phyloP scores from a whole-genome alignment of 2,329 filamentous ascomycete genomes.

The Colletotrichum zoysiae region DNA sequence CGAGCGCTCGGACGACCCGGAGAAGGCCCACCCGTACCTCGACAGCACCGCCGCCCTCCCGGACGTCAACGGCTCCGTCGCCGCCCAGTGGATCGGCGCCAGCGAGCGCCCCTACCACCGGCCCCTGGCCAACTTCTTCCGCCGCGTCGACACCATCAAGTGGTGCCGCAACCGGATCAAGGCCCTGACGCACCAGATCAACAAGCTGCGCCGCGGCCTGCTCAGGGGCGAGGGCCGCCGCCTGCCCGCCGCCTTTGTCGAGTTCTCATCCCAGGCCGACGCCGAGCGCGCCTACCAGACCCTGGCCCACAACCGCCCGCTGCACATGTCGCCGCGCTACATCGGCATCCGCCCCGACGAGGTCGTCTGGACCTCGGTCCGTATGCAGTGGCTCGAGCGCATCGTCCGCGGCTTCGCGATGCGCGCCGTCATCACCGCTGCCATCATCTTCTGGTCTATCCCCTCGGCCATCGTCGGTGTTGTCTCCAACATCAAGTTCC shows the following conservation, averaged over 20 bases:
- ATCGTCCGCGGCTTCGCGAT: conserved; percentile 76
- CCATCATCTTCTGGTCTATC: conserved; percentile 88
- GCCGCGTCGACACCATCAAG: conserved; percentile 95
- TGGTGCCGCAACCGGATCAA: conserved; percentile 76
- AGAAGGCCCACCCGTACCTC: conserved; percentile 47
- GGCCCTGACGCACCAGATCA: conserved; percentile 56
- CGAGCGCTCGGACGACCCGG: conserved; percentile 42
- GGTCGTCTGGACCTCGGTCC: conserved; percentile 87
- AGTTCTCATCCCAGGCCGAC: conserved; percentile 84
- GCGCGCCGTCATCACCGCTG: conserved; percentile 74
- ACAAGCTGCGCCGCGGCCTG: conserved; percentile 77
- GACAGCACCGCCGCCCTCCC: conserved; percentile 48
- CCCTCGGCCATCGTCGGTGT: conserved; percentile 83
- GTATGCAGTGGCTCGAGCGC: conserved; percentile 77
- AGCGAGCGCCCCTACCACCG: conserved; percentile 82
- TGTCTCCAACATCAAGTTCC: conserved; percentile 84
- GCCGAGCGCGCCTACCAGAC: conserved; percentile 89
- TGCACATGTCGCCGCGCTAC: conserved; percentile 87
- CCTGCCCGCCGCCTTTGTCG: conserved; percentile 87
- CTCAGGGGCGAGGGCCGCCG: conserved; percentile 69
- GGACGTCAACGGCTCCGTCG: conserved; percentile 65
- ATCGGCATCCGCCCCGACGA: conserved; percentile 86
- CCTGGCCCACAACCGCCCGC: conserved; percentile 81
- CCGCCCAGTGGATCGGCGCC: conserved; percentile 79
- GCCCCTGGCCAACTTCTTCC: conserved; percentile 76